Evolutionary conservation across 345 rosid species (phyloP).

Genomic region (Barbarea vulgaris): DNA sequence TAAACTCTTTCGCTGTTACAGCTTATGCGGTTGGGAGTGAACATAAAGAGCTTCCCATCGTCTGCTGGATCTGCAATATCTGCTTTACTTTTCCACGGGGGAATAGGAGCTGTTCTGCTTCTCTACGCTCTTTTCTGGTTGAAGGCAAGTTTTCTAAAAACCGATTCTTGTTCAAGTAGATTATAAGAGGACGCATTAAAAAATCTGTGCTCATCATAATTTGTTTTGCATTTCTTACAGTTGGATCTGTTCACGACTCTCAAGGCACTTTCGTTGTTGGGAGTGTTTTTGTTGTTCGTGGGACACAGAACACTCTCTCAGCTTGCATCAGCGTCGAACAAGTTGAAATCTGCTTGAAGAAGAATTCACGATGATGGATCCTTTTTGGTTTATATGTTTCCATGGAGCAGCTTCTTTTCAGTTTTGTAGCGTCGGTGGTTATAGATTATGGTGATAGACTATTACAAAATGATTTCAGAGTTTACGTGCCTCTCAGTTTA

Average conservation of each 20-base stretch:
- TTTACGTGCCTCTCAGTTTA: constrained; percentile 35
- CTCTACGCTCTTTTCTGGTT: constrained; percentile 94
- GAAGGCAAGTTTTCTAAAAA: constrained; percentile 61
- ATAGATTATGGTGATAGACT: constrained; percentile 35
- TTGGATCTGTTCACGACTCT: constrained; percentile 92
- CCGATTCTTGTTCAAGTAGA: constrained; percentile 5
- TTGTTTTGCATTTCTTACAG: constrained; percentile 44
- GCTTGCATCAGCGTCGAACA: constrained; percentile 75
- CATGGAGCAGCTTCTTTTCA: background rate
- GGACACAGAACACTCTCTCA: constrained; percentile 89
- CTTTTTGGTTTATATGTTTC: background rate
- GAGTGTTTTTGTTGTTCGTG: constrained; percentile 73
- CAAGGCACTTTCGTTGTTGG: constrained; percentile 75
- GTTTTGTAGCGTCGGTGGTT: constrained; percentile 39
- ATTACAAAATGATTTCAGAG: background rate
- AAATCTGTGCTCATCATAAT: background rate
- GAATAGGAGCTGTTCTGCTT: constrained; percentile 81
- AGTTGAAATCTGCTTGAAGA: constrained; percentile 75
- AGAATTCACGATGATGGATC: background rate
- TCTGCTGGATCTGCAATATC: constrained; percentile 62
- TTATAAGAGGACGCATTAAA: no score
- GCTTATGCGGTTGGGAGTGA: constrained; percentile 75
- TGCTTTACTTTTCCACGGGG: constrained; percentile 77
- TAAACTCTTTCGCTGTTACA: constrained; percentile 38
- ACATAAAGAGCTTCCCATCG: constrained; percentile 86